phyloP scores from a whole-genome alignment of 331 rosid genomes.

The Rosa hybrid region DNA sequence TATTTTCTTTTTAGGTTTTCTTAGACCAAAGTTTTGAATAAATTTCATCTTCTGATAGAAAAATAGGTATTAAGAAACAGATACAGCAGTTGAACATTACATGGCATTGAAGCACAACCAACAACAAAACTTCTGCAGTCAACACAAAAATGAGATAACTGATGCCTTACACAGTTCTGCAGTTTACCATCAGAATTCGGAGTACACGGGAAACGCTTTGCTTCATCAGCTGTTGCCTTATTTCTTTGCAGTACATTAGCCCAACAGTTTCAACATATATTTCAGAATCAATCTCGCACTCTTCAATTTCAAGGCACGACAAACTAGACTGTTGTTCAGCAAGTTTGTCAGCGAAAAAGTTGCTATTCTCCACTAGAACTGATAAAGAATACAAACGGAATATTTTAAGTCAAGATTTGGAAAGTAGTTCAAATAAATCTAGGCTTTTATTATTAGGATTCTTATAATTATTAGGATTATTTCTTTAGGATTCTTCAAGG shows the following conservation, averaged over 20 bases:
- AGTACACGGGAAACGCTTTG: slow-evolving; percentile 81
- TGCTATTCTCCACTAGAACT: slow-evolving; percentile 48
- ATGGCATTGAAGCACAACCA: background rate
- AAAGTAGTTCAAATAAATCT: too few relatives aligned
- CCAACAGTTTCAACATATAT: slow-evolving; percentile 88
- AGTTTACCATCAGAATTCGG: slow-evolving; percentile 75
- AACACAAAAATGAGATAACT: background rate
- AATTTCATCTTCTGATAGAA: background rate
- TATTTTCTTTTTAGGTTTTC: background rate
- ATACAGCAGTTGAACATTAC: background rate
- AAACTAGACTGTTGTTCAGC: slow-evolving; percentile 45
- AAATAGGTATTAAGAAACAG: background rate
- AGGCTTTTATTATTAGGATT: too few relatives aligned
- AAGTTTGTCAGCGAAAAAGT: slow-evolving; percentile 63
- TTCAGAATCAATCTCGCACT: slow-evolving; percentile 80
- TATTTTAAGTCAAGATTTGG: too few relatives aligned
- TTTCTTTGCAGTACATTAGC: slow-evolving; percentile 90
- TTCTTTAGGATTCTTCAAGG: too few relatives aligned
- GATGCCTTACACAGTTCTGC: slow-evolving; percentile 12
- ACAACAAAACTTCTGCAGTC: slow-evolving; percentile 11
- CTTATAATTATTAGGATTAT: too few relatives aligned
- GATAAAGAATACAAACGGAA: too few relatives aligned
- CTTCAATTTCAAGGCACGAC: slow-evolving; percentile 65
- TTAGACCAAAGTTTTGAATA: background rate
- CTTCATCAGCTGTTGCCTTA: slow-evolving; percentile 82